These are phyloP conservation scores for Parietichytrium sp. DNA, from an alignment of 108 stramenopile genomes.

Conservation along the genomic window DNA sequence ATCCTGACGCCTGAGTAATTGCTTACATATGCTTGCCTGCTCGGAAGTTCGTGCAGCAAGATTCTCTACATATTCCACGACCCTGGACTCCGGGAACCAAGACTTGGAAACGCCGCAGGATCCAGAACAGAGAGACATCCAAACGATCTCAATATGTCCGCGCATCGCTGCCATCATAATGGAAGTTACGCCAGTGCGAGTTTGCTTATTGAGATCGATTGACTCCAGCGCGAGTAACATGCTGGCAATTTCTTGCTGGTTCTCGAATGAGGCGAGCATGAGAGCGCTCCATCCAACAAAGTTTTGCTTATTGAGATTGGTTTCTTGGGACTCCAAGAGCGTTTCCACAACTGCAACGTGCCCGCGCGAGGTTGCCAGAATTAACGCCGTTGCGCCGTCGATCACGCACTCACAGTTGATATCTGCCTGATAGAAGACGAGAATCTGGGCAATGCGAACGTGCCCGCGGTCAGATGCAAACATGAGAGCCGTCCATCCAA, in stretches of 20 bases:
- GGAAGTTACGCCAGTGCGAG: neutral
- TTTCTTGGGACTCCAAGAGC: neutral
- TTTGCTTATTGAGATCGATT: neutral
- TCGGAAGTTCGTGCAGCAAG: neutral
- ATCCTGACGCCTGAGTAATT: neutral
- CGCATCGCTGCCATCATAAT: conserved; percentile 7
- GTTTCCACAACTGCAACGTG: neutral
- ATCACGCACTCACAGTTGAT: neutral
- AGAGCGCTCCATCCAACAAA: neutral
- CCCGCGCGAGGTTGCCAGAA: neutral
- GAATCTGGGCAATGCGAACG: too few species aligned
- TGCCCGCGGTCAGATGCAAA: neutral
- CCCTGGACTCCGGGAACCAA: neutral
- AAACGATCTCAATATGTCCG: neutral
- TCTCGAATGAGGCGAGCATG: conserved; percentile 14
- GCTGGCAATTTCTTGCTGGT: neutral
- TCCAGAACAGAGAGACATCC: neutral
- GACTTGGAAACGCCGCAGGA: neutral
- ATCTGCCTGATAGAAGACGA: neutral
- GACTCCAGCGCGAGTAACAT: neutral
- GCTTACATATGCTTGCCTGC: neutral
- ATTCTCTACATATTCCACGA: neutral
- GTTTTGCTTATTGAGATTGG: neutral
- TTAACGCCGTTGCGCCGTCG: neutral
- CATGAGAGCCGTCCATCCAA: conserved; percentile 38